Evolutionary conservation across 148 eudicot species (phyloP), one percentile per base, ranked within the genome.

Genomic region (Vaccinium myrtillus): DNA sequence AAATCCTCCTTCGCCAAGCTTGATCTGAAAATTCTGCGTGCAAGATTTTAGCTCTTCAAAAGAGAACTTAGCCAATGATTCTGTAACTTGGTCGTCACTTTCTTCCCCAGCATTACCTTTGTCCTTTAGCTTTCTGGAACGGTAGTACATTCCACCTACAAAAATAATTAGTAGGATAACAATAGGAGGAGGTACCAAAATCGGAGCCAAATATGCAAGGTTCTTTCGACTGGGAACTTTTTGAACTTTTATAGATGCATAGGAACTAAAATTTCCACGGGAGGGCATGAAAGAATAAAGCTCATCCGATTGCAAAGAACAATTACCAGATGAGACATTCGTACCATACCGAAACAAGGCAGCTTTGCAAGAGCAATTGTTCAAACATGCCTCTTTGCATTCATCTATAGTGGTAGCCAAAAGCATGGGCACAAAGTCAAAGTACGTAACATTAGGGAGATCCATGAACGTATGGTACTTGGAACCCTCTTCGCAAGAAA

Each of bases 1-100:
- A 55, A 86, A 86, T 15, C 88, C 88, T 78, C 88, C 85, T 69
- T 77, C 32, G 9, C 88, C 88, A 74, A 87, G 86, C 77, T 63
- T 83, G 21, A 9, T 83, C 65, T 75, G 48, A 30, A 87, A 87
- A 27, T 87, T 69, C n/a, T 50, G n/a, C 15, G 86, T 86, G 46
- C 71, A 71, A 21, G 59, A 19, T 12, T 75, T 80, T 30, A 86
- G 43, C 0, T 63, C 30, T 74, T 73, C 81, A 80, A 71, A 74
- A 15, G 88, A 86, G 69, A 87, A 74, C 36, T 78, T 69, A 14
- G 75, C 32, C 12, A 81, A 78, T 39, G 78, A 61, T 19, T 78
- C 54, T 21, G 54, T 77, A 19, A 84, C 65, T 49, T 65, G 27
- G 21, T 78, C 36, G n/a, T 63, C 82, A 19, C 53, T 81, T 13